Percentiles rank a stretch among this genome's conserved stretches.
phyloP scores from a whole-genome alignment of 164 flowering plant genomes.

The Annona cherimola region DNA sequence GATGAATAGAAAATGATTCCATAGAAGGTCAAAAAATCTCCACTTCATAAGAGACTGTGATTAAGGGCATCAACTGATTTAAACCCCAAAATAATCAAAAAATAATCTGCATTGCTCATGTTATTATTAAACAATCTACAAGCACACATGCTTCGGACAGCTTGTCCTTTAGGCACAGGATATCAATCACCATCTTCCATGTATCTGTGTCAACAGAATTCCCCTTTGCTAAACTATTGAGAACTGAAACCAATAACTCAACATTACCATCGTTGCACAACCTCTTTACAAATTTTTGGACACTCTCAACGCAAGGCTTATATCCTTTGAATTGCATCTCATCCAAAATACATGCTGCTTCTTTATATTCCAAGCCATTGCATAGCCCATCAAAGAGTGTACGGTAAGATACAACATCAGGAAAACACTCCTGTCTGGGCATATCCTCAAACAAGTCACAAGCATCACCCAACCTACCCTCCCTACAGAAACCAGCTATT shows the following conservation, averaged over 20 bases:
- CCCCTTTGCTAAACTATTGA: constrained; percentile 34
- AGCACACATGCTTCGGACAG: constrained; percentile 15
- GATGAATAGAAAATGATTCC: too few relatives aligned
- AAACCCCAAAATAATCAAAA: background rate
- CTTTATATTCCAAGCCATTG: constrained; percentile 35
- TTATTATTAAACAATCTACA: constrained; percentile 23
- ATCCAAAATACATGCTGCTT: constrained; percentile 54
- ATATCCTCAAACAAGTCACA: constrained; percentile 59
- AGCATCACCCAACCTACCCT: constrained; percentile 54
- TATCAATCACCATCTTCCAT: constrained; percentile 37
- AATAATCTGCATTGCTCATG: constrained; percentile 1
- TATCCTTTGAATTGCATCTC: constrained; percentile 72
- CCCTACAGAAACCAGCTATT: constrained; percentile 41
- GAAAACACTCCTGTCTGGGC: constrained; percentile 62
- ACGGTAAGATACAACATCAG: constrained; percentile 69
- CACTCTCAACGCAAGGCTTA: constrained; percentile 30
- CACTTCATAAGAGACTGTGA: too few relatives aligned
- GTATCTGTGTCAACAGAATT: constrained; percentile 29
- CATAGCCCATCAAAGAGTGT: constrained; percentile 53
- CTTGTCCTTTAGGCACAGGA: constrained; percentile 22
- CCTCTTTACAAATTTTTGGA: constrained; percentile 32
- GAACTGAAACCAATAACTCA: constrained; percentile 30
- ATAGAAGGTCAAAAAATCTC: too few relatives aligned
- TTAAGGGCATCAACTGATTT: background rate
- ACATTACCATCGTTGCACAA: constrained; percentile 30